These are phyloP conservation scores for Arctostaphylos glauca DNA, from an alignment of 148 eudicot genomes.

Conservation along the genomic window DNA sequence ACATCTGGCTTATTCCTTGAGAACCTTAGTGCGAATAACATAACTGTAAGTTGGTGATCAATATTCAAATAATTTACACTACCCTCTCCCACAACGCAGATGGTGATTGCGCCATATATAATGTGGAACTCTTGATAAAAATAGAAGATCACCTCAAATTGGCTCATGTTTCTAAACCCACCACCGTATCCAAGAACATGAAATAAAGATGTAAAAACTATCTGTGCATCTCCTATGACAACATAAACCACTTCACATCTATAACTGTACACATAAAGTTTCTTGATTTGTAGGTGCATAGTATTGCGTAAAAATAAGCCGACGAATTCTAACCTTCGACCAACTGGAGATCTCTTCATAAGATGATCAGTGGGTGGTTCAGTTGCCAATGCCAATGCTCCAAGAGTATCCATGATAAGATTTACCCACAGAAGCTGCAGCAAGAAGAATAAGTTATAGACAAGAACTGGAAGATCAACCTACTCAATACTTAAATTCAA, in stretches of 20 bases:
- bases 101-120: no score
- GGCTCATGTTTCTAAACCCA: slow-evolving; percentile 5
- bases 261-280: neutral
- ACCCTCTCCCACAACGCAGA: neutral
- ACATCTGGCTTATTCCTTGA: neutral
- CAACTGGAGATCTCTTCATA: slow-evolving; percentile 87
- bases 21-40: neutral
- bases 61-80: no score
- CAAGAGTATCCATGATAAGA: slow-evolving; percentile 95
- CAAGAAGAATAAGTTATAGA: slow-evolving; percentile 2
- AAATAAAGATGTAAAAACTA: neutral
- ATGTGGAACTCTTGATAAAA: neutral
- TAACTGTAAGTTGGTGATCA: neutral
- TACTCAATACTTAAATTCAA: neutral
- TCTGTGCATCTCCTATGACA: neutral
- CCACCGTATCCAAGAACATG: slow-evolving; percentile 3
- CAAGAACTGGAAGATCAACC: slow-evolving; percentile 1
- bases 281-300: neutral
- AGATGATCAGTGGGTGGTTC: slow-evolving; percentile 94
- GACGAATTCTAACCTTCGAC: slow-evolving; percentile 61
- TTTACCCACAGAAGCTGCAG: slow-evolving; percentile 94
- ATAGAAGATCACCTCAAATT: neutral
- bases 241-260: neutral
- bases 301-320: neutral
- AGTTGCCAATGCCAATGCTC: slow-evolving; percentile 93